phyloP scores from a whole-genome alignment of 148 eudicot species.

The Rhododendron griersonianum region DNA sequence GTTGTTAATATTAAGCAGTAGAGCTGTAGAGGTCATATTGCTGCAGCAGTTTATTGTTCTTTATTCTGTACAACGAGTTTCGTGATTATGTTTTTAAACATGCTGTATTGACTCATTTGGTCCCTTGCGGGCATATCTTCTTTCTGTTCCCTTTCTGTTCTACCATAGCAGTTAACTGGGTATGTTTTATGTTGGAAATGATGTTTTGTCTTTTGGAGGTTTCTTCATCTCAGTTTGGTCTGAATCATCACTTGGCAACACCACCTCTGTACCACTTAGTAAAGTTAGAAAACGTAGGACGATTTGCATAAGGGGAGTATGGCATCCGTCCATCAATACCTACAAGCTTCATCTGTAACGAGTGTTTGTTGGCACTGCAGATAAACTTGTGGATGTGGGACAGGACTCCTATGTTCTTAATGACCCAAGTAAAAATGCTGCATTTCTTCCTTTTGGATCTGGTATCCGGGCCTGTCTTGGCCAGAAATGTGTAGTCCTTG shows the following conservation, averaged over 20 bases:
- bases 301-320: neutral
- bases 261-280: neutral
- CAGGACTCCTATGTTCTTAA: constrained; percentile 20
- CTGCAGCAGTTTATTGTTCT: neutral
- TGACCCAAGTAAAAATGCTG: constrained; percentile 31
- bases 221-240: neutral
- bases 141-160: neutral
- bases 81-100: neutral
- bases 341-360: neutral
- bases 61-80: neutral
- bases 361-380: constrained; percentile 16
- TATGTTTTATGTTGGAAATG: neutral
- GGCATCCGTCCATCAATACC: neutral
- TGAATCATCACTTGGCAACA: neutral
- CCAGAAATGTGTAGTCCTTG: constrained; percentile 37
- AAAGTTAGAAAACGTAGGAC: neutral
- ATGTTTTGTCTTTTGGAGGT: neutral
- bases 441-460: constrained; percentile 53
- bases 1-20: neutral
- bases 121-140: neutral
- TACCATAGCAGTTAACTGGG: neutral
- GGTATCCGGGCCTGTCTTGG: constrained; percentile 51
- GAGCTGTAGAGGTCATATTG: neutral
- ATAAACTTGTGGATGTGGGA: constrained; percentile 17
- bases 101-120: neutral